Percentiles rank a stretch among this genome's conserved stretches.
These are phyloP conservation scores for Rutstroemia sp. DNA, from an alignment of 2,329 filamentous ascomycete genomes.

Conservation along the genomic window DNA sequence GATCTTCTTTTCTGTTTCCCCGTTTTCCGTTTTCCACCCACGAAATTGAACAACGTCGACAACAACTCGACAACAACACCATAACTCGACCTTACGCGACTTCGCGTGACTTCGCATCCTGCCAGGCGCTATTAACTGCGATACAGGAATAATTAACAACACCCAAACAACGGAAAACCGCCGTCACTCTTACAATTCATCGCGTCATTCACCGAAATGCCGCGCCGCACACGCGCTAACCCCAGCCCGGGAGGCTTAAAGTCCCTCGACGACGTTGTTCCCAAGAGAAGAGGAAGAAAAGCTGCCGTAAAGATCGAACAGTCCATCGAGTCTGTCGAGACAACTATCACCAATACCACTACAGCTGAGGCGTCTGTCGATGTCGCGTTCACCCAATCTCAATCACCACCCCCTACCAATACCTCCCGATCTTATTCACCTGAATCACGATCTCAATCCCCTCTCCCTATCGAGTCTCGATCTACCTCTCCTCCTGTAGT, in stretches of 20 bases:
- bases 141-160: neutral
- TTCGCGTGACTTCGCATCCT: no score
- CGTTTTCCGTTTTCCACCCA: no score
- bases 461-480: neutral
- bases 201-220: neutral
- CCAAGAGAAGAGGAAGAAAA: neutral
- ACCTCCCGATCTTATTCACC: neutral
- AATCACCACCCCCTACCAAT: slow-evolving; percentile 6
- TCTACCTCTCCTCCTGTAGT: slow-evolving; percentile 4
- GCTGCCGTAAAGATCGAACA: neutral
- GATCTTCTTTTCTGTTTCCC: no score
- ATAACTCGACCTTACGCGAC: no score
- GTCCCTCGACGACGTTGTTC: slow-evolving; percentile 3
- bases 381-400: neutral
- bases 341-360: neutral
- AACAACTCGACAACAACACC: no score
- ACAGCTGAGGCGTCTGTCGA: neutral
- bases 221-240: neutral
- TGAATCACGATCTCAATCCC: neutral
- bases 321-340: neutral
- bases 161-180: neutral
- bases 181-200: neutral
- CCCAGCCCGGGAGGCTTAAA: slow-evolving; percentile 9
- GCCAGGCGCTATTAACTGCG: neutral
- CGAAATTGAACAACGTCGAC: no score